A percentile compares a stretch with the other conserved stretches of the same genome.
Conservation (phyloP, 1,139 yeast genomes). For the Entelexis sorbosivorans region DNA sequence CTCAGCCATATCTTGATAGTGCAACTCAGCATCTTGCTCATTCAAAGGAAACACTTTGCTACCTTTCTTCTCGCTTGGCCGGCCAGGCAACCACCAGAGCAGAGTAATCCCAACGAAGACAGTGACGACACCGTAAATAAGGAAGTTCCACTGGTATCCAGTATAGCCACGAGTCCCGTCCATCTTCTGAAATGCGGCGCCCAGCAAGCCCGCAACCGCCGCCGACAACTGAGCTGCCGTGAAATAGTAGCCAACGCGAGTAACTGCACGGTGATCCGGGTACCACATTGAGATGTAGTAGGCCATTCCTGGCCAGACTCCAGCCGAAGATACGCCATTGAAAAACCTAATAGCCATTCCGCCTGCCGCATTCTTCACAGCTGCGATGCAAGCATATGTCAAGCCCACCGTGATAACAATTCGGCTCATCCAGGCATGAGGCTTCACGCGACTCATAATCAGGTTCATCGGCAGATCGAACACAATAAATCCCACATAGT, state of each 20-base stretch:
- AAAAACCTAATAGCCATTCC: slow-evolving; percentile 62
- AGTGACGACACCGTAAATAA: slow-evolving; percentile 67
- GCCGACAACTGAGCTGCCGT: slow-evolving; percentile 87
- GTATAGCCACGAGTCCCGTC: slow-evolving; percentile 57
- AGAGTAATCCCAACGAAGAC: slow-evolving; percentile 52
- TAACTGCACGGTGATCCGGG: slow-evolving; percentile 65
- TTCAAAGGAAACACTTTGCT: slow-evolving; percentile 34
- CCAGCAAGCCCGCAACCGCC: slow-evolving; percentile 72
- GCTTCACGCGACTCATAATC: slow-evolving; percentile 70
- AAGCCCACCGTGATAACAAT: slow-evolving; percentile 67
- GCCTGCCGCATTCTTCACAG: slow-evolving; percentile 45
- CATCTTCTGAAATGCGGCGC: slow-evolving; percentile 80
- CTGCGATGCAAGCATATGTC: slow-evolving; percentile 62
- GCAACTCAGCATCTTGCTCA: slow-evolving; percentile 44
- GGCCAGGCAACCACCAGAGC: slow-evolving; percentile 80
- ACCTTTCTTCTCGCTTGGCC: slow-evolving; percentile 33
- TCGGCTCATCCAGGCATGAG: slow-evolving; percentile 77
- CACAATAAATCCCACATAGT: slow-evolving; percentile 70
- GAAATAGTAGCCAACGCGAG: slow-evolving; percentile 76
- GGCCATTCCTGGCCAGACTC: slow-evolving; percentile 90
- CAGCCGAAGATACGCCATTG: slow-evolving; percentile 76
- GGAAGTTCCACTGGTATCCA: slow-evolving; percentile 86
- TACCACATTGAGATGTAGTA: slow-evolving; percentile 79
- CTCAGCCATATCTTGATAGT: slow-evolving; percentile 51
- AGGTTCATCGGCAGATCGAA: slow-evolving; percentile 85